These are phyloP conservation scores for Suillus paluster DNA, from an alignment of 768 basidiomycete genomes.

Conservation along the genomic window DNA sequence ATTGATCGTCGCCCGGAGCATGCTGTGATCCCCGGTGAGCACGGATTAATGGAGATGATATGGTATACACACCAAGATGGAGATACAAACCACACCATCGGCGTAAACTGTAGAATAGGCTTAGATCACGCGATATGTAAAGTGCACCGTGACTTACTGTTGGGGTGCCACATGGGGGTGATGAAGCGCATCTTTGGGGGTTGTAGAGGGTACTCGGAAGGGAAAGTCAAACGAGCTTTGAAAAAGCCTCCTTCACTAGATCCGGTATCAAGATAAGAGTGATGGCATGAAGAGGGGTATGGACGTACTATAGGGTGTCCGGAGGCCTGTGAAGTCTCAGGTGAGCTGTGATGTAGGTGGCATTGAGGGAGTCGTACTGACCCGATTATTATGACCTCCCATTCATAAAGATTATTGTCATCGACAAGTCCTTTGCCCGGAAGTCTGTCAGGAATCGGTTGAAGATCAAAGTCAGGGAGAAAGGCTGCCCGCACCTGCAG, in stretches of 20 bases:
- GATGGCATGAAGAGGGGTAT: constrained; percentile 4
- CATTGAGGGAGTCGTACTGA: constrained; percentile 41
- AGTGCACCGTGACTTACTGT: constrained; percentile 61
- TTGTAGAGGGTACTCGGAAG: constrained; percentile 84
- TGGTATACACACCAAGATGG: constrained; percentile 68
- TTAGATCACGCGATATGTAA: neutral
- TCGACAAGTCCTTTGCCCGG: constrained; percentile 80
- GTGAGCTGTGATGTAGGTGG: constrained; percentile 19
- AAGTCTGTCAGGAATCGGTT: constrained; percentile 39
- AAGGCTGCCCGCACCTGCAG: constrained; percentile 66
- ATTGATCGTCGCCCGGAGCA: constrained; percentile 94
- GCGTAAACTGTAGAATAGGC: constrained; percentile 70
- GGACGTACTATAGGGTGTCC: constrained; percentile 87
- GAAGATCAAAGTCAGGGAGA: constrained; percentile 33
- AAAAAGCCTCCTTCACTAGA: constrained; percentile 93
- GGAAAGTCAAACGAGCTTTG: constrained; percentile 89
- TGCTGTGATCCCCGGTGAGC: constrained; percentile 56
- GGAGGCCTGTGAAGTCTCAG: constrained; percentile 65
- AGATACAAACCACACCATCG: constrained; percentile 93
- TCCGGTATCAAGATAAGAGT: constrained; percentile 8
- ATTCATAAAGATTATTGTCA: constrained; percentile 93
- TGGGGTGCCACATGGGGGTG: constrained; percentile 97
- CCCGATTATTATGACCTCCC: constrained; percentile 97
- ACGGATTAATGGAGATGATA: neutral
- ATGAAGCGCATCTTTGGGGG: constrained; percentile 97